Evolutionary conservation across 805 yeast species (phyloP), one percentile per base, ranked within the genome.

Genomic region (Teunomyces gatunensis): DNA sequence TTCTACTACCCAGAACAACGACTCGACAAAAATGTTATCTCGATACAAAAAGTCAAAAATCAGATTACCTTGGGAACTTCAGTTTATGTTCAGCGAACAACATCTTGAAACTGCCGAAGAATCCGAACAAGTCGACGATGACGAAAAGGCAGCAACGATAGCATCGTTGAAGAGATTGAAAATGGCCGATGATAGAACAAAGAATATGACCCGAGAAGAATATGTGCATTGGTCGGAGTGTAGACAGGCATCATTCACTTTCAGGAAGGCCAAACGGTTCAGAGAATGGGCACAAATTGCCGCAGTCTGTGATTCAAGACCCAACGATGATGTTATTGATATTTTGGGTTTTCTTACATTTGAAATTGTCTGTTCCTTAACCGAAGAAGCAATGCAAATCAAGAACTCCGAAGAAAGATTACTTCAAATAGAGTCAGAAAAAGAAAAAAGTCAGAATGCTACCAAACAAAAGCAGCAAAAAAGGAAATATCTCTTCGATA

Each of bases 191-290:
- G 97, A 94, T 44, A 77, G 99, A 52, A 94, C 99, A 0, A 81
- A 76, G 54, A 79, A 85, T 55, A 94, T 94, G 99, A 94, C 99
- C 0, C 86, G 84, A 60, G 97, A 94, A 58, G 99, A 94, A 63
- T 94, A 94, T 60, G 99, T 91, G 13, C 99, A 94, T 64, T 94
- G 98, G 97, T 88, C 96, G 10, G 99, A 94, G 61, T 94, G 99
- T 68, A 80, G 99, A 52, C 99, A 94, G 65, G 98, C 98, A 1
- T 85, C 95, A 49, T 94, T 94, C 64, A 94, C 99, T 1, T 94
- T 90, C 59, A 78, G 97, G 56, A 94, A 94, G 64, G 87, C 87
- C n/a, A 90, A 90, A 63, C 73, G 97, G 59, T 94, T 94, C 63
- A 79, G 92, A 60, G 99, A 94, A 58, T 94, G 99, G 99, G 92